Evolutionary conservation across 805 yeast species (phyloP).

Genomic region (Wickerhamomyces rabaulensis): DNA sequence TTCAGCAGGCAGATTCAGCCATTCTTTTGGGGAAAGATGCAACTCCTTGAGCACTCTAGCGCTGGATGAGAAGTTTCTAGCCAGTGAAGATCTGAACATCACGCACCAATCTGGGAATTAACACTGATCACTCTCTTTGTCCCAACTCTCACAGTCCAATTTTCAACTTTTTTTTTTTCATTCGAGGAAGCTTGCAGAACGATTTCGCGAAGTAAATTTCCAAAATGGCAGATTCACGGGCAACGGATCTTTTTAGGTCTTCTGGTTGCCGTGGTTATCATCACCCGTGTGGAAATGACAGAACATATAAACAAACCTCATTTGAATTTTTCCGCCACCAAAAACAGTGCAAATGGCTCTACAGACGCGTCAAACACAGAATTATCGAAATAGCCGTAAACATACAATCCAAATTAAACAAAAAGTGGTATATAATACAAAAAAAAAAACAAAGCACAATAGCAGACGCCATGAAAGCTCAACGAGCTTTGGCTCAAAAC

Average conservation of each 20-base stretch:
- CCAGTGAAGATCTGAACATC: not conserved
- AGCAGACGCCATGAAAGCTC: not conserved
- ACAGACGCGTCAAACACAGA: too few species aligned
- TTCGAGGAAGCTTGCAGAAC: not conserved
- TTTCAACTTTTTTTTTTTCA: not conserved
- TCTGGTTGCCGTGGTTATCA: not conserved
- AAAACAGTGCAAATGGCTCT: too few species aligned
- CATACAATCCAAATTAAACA: not conserved
- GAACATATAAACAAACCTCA: not conserved
- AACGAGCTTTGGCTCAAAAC: not conserved
- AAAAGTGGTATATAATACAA: not conserved
- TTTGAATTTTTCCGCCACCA: too few species aligned
- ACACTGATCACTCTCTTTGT: not conserved
- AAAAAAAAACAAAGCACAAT: not conserved
- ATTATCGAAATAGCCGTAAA: not conserved
- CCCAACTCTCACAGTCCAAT: not conserved
- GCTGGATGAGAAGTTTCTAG: constrained; percentile 14
- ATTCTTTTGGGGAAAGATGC: constrained; percentile 58
- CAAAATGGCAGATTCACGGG: not conserved
- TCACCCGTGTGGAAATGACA: not conserved
- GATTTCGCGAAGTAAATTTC: not conserved
- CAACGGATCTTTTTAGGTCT: not conserved
- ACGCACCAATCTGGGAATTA: not conserved
- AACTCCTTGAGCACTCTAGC: constrained; percentile 19
- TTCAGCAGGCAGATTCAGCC: constrained; percentile 66